Evolutionary conservation across 768 basidiomycete genomes (phyloP).

Genomic region (Pleurotus pulmonarius): DNA sequence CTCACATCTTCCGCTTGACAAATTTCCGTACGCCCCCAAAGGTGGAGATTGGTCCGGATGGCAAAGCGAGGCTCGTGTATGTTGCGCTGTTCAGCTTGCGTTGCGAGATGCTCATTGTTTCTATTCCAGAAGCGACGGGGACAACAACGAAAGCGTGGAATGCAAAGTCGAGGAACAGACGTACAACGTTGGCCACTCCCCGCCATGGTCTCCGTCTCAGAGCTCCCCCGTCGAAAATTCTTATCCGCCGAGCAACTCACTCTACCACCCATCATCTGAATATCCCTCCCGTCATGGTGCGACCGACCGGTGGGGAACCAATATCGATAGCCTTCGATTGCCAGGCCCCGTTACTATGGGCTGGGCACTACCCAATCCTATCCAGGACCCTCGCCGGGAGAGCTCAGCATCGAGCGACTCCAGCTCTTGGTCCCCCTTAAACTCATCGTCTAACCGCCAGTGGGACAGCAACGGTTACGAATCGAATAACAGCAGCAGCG

Average conservation of each 20-base stretch:
- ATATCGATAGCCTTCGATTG: neutral
- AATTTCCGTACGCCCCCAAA: conserved; percentile 84
- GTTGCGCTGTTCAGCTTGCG: conserved; percentile 19
- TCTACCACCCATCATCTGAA: conserved; percentile 5
- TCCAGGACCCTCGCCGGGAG: conserved; percentile 31
- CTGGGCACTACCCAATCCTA: conserved; percentile 15
- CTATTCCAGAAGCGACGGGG: conserved; percentile 34
- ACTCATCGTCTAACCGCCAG: conserved; percentile 28
- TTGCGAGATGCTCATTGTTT: conserved; percentile 11
- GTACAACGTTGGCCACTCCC: conserved; percentile 36
- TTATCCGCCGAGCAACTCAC: neutral
- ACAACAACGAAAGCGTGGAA: conserved; percentile 41
- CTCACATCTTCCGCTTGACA: conserved; percentile 72
- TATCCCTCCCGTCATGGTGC: conserved; percentile 2
- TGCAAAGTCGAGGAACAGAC: conserved; percentile 46
- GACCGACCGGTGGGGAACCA: neutral
- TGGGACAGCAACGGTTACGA: conserved; percentile 36
- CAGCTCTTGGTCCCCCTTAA: conserved; percentile 33
- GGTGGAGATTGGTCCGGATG: conserved; percentile 69
- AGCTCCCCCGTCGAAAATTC: neutral
- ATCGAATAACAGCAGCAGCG: conserved; percentile 15
- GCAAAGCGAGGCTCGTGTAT: conserved; percentile 62
- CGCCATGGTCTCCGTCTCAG: conserved; percentile 27
- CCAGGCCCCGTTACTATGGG: conserved; percentile 13
- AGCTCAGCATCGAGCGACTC: conserved; percentile 18